A percentile compares a stretch with the other conserved stretches of the same genome.
Conservation (phyloP, 2,329 filamentous ascomycete genomes). For the Exophiala dermatitidis region DNA sequence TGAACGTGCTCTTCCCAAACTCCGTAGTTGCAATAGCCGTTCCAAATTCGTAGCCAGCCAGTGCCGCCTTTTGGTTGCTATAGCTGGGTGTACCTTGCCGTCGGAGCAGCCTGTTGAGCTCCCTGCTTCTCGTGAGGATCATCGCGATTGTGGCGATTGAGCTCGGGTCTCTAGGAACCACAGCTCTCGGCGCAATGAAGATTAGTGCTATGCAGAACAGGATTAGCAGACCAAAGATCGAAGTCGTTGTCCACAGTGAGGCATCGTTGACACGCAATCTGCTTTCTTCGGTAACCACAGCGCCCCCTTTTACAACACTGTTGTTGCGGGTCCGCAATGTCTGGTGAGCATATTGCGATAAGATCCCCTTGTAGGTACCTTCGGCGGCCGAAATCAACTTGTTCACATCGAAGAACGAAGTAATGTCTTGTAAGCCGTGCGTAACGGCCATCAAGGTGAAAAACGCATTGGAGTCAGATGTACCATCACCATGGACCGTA, state of each 20-base stretch:
- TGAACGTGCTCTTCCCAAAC: conserved; percentile 20
- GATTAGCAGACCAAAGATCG: conserved; percentile 17
- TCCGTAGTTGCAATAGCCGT: conserved; percentile 25
- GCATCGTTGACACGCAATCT: conserved; percentile 22
- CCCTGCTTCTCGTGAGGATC: conserved; percentile 22
- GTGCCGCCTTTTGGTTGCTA: conserved; percentile 20
- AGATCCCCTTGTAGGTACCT: conserved; percentile 21
- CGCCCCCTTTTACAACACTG: conserved; percentile 11
- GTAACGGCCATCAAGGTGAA: conserved; percentile 23
- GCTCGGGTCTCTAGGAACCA: conserved; percentile 25
- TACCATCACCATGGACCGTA: conserved; percentile 9
- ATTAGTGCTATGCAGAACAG: conserved; percentile 20
- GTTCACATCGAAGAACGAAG: conserved; percentile 18
- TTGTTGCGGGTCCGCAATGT: conserved; percentile 10
- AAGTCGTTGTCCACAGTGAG: conserved; percentile 22
- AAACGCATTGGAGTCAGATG: conserved; percentile 15
- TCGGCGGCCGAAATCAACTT: conserved; percentile 19
- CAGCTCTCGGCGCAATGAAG: conserved; percentile 22
- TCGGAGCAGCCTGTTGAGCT: conserved; percentile 23
- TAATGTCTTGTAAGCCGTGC: conserved; percentile 13
- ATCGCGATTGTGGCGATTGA: conserved; percentile 24
- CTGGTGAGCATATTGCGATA: conserved; percentile 24
- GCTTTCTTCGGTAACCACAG: conserved; percentile 8
- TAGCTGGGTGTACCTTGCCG: conserved; percentile 16
- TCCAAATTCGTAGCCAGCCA: conserved; percentile 26